phyloP scores from a whole-genome alignment of 2,329 filamentous ascomycete species.

The Pezicula radicicola region DNA sequence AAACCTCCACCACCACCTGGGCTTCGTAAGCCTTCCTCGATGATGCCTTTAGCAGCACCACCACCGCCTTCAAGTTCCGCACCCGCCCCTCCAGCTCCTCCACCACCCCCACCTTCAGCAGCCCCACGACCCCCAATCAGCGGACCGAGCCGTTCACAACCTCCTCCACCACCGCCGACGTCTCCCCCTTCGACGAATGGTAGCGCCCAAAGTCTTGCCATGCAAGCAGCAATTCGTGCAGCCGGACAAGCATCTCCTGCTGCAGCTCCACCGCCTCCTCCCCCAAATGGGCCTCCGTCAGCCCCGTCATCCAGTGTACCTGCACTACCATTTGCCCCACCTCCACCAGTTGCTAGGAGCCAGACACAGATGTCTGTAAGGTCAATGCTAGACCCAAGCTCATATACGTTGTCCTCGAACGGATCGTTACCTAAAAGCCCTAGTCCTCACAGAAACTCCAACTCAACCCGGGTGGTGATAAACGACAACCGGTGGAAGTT shows the following conservation, averaged over 20 bases:
- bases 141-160: slow-evolving; percentile 17
- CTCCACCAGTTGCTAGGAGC: slow-evolving; percentile 32
- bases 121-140: slow-evolving; percentile 30
- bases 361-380: slow-evolving; percentile 43
- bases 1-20: slow-evolving; percentile 64
- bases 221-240: slow-evolving; percentile 42
- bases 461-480: slow-evolving; percentile 51
- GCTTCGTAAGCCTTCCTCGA: slow-evolving; percentile 53
- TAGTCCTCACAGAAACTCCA: slow-evolving; percentile 39
- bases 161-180: slow-evolving; percentile 29
- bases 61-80: slow-evolving; percentile 33
- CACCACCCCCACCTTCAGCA: slow-evolving; percentile 29
- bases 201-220: slow-evolving; percentile 34
- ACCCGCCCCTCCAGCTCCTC: slow-evolving; percentile 29
- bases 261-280: slow-evolving; percentile 33
- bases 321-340: slow-evolving; percentile 36
- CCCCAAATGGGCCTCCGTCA: slow-evolving; percentile 37
- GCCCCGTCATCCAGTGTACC: slow-evolving; percentile 31
- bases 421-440: slow-evolving; percentile 47
- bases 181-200: slow-evolving; percentile 30
- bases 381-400: slow-evolving; percentile 70
- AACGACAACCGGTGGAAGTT: slow-evolving; percentile 85
- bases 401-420: slow-evolving; percentile 70
- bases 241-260: slow-evolving; percentile 39
- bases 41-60: slow-evolving; percentile 30